Base-by-base conservation (phyloP, 768 basidiomycete species). In the Kwoniella pini region DNA sequence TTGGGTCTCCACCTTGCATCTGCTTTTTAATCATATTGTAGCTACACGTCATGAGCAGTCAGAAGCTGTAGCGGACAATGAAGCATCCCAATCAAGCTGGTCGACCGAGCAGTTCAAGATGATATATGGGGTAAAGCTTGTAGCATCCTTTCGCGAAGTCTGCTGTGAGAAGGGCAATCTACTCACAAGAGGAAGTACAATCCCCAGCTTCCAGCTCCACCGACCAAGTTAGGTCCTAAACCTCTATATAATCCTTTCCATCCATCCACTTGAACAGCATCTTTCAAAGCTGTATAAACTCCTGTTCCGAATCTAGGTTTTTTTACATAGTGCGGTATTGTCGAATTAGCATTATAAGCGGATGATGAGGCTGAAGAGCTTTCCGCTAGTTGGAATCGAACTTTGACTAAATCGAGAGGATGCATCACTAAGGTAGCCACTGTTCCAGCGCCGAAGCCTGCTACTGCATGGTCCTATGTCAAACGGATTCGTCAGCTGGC, bases 161-260 rank as follows among this genome's bases (percentile, higher is more conserved):
- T n/a, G n/a, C n/a, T n/a, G n/a, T n/a, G 33, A 36, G 15, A 36
- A 36, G 33, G 7, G 33, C 7, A n/a, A 5, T 36, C 2, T 4
- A 84, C 91, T 79, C 76, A 97, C 96, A 96, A 95, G 64, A 95
- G 84, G 80, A 99, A 99, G 79, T 99, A 99, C 24, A 97, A 80
- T 0, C 96, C 96, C 96, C 96, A 99, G 70, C 91, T 94, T 7
- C 88, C 87, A 19, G 94, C 92, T 66, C 97, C 97, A 12, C 95
- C 96, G 0, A 90, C 90, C 61, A 97, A 84, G 78, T 98, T 99
- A 1, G 93, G 86, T 0, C 85, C 84, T 30, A 98, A 81, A 15
- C 96, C 96, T 54, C 95, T 84, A 77, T 98, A 98, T 49, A 98
- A 80, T 0, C 94, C 95, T 62, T 79, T 83, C 85, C 86, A 88